phyloP scores from a whole-genome alignment of 352 stramenopile genomes.

The Stramenopiles sp. region DNA sequence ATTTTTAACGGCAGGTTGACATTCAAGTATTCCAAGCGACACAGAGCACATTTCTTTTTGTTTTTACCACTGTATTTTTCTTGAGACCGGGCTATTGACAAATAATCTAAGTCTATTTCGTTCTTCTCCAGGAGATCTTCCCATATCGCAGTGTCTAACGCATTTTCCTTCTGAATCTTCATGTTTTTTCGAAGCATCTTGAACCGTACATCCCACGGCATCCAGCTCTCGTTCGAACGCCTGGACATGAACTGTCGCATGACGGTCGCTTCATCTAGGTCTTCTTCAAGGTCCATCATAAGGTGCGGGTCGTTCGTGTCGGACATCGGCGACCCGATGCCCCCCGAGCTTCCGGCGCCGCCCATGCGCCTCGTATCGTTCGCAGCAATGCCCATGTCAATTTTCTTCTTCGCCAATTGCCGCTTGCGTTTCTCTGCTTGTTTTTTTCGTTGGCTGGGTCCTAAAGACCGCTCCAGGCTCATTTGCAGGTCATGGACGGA shows the following conservation, averaged over 20 bases:
- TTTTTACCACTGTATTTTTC: conserved; percentile 8
- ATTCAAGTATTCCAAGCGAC: background rate
- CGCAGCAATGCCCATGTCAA: background rate
- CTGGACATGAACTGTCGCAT: background rate
- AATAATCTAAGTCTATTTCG: conserved; percentile 2
- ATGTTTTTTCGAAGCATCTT: background rate
- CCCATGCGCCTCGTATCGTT: too few relatives aligned
- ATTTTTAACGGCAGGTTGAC: background rate
- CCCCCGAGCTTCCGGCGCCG: background rate
- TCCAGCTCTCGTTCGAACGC: background rate
- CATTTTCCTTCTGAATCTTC: background rate
- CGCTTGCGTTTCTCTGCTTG: background rate
- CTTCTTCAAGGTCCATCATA: background rate
- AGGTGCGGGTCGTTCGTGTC: too few relatives aligned
- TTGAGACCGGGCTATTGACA: background rate
- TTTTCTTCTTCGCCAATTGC: background rate
- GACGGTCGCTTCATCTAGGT: background rate
- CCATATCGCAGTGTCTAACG: background rate
- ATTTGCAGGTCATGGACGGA: background rate
- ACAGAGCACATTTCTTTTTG: background rate
- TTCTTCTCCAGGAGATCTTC: background rate
- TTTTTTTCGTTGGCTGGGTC: background rate
- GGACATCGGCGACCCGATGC: background rate
- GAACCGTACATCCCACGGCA: background rate
- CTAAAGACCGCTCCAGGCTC: background rate